These are phyloP conservation scores for Hygrophila difformis DNA, from an alignment of 257 asterid species.

Conservation along the genomic window DNA sequence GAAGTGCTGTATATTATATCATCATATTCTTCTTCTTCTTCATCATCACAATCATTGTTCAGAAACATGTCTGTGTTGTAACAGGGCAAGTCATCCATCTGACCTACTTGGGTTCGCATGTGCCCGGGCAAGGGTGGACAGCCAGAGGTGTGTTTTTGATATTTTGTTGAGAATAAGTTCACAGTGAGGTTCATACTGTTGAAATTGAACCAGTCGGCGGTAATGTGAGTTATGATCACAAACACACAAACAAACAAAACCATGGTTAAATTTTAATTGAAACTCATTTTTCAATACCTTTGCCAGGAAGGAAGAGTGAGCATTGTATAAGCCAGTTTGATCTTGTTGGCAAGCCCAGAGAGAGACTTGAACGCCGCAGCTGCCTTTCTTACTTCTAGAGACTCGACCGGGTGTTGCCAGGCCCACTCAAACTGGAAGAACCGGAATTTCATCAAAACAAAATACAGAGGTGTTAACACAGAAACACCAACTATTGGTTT, in stretches of 20 bases:
- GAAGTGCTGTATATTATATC: slow-evolving; percentile 1
- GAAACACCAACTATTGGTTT: too few relatives aligned
- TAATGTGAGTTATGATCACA: not conserved
- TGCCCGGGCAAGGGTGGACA: slow-evolving; percentile 52
- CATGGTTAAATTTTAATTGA: not conserved
- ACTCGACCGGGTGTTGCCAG: slow-evolving; percentile 92
- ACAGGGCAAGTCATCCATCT: slow-evolving; percentile 84
- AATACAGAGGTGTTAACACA: not conserved
- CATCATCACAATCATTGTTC: slow-evolving; percentile 15
- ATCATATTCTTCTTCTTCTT: not conserved
- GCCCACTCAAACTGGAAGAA: slow-evolving; percentile 92
- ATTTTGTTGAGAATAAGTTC: slow-evolving; percentile 85
- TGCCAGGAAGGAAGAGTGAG: slow-evolving; percentile 83
- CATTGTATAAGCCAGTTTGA: slow-evolving; percentile 76
- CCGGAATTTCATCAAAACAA: slow-evolving; percentile 2
- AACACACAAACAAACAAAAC: not conserved
- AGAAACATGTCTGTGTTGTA: slow-evolving; percentile 26
- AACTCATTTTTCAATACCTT: slow-evolving; percentile 36
- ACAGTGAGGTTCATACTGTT: slow-evolving; percentile 74
- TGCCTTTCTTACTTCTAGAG: slow-evolving; percentile 69
- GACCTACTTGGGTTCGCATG: slow-evolving; percentile 31
- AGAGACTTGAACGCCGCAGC: slow-evolving; percentile 69
- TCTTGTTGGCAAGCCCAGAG: slow-evolving; percentile 75
- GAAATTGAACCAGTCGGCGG: slow-evolving; percentile 17
- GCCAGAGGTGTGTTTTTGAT: slow-evolving; percentile 38